These are phyloP conservation scores for Xylariaceae sp. DNA, from an alignment of 2,329 filamentous ascomycete species.

Conservation along the genomic window DNA sequence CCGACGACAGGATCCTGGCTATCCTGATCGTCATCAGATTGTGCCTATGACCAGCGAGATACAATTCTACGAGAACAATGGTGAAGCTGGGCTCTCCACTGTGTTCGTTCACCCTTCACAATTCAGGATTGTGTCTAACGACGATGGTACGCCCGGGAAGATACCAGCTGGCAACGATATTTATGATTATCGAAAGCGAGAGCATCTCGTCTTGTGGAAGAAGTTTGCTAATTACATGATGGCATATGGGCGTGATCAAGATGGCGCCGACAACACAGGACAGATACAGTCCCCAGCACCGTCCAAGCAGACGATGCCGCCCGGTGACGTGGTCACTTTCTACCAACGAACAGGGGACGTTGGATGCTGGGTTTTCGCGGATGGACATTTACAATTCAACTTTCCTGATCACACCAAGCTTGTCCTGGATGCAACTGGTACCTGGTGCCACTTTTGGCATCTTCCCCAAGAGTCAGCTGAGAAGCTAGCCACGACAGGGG, in stretches of 20 bases:
- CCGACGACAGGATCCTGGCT: slow-evolving; percentile 61
- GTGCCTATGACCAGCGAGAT: slow-evolving; percentile 69
- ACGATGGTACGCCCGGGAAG: slow-evolving; percentile 66
- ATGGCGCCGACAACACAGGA: slow-evolving; percentile 54
- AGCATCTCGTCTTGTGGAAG: slow-evolving; percentile 72
- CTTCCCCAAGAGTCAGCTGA: slow-evolving; percentile 73
- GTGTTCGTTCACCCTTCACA: slow-evolving; percentile 69
- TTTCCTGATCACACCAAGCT: slow-evolving; percentile 90
- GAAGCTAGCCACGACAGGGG: slow-evolving; percentile 67
- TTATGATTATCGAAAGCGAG: slow-evolving; percentile 69
- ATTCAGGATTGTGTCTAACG: slow-evolving; percentile 61
- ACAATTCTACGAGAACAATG: slow-evolving; percentile 77
- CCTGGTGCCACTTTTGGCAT: slow-evolving; percentile 78
- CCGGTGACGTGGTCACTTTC: slow-evolving; percentile 72
- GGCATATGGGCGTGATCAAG: slow-evolving; percentile 74
- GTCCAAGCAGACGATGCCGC: slow-evolving; percentile 49
- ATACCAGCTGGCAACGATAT: slow-evolving; percentile 67
- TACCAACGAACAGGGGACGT: slow-evolving; percentile 84
- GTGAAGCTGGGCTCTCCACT: slow-evolving; percentile 65
- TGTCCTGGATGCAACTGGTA: slow-evolving; percentile 75
- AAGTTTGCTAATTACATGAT: slow-evolving; percentile 79
- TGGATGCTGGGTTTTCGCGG: slow-evolving; percentile 80
- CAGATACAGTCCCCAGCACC: slow-evolving; percentile 48
- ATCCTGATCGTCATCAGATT: slow-evolving; percentile 64
- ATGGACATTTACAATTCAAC: slow-evolving; percentile 85